phyloP scores from a whole-genome alignment of 1,284 basidiomycete species.

The Cutaneotrichosporon sp. region DNA sequence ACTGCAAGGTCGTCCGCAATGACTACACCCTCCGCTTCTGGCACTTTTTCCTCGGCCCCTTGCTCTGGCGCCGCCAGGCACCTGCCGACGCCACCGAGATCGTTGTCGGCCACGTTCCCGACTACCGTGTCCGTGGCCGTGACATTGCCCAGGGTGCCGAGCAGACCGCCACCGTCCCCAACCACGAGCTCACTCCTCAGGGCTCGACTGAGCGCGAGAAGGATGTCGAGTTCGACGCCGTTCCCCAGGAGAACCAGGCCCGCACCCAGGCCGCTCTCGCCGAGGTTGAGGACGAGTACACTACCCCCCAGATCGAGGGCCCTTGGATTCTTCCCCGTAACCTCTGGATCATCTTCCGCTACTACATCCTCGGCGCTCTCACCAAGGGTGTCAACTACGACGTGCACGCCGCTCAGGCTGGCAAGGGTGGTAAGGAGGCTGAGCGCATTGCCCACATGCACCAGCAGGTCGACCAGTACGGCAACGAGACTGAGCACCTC shows the following conservation, averaged over 20 bases:
- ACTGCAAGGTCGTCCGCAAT: conserved; percentile 55
- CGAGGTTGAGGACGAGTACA: conserved; percentile 34
- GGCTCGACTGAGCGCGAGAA: conserved; percentile 10
- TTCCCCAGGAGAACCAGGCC: conserved; percentile 9
- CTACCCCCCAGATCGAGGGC: conserved; percentile 32
- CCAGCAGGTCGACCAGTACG: conserved; percentile 53
- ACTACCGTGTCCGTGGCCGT: conserved; percentile 51
- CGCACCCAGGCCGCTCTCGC: conserved; percentile 26
- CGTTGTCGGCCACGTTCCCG: conserved; percentile 40
- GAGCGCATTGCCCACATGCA: conserved; percentile 51
- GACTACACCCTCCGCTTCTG: conserved; percentile 56
- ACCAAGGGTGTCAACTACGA: conserved; percentile 48
- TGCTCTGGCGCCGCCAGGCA: conserved; percentile 52
- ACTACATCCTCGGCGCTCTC: conserved; percentile 42
- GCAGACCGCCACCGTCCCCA: conserved; percentile 5
- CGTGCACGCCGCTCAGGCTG: conserved; percentile 50
- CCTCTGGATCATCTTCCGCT: conserved; percentile 52
- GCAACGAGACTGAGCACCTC: conserved; percentile 56
- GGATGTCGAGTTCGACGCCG: conserved; percentile 16
- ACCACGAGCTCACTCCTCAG: conserved; percentile 1
- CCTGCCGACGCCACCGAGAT: conserved; percentile 13
- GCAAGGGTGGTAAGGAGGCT: conserved; percentile 32
- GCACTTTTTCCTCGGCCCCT: conserved; percentile 57
- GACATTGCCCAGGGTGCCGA: conserved; percentile 19
- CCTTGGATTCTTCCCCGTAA: conserved; percentile 51